Conservation (phyloP, 352 stramenopile species). For the Globisporangium cystogenes region DNA sequence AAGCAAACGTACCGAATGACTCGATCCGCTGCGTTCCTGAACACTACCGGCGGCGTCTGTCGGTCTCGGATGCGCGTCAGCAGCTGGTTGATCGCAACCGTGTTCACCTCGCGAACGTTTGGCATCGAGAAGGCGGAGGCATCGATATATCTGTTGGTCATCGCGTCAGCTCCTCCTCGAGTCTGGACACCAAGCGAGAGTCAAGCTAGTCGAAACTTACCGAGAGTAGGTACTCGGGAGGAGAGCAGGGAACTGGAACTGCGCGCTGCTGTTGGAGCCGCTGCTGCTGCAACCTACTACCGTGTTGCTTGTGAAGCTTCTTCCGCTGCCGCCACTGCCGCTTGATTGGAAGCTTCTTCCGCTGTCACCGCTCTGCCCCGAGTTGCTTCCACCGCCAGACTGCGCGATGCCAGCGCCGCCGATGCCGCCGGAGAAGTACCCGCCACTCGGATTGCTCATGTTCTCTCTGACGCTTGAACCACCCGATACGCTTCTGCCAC, state of each 20-base stretch:
- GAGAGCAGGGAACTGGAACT: neutral
- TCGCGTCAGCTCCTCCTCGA: neutral
- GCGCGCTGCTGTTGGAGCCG: neutral
- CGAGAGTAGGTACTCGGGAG: neutral
- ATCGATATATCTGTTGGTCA: neutral
- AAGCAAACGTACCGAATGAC: constrained; percentile 1
- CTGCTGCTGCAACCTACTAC: neutral
- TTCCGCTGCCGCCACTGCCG: neutral
- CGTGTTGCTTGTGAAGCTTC: neutral
- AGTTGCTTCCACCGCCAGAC: neutral
- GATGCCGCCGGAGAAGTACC: neutral
- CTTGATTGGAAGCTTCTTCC: neutral
- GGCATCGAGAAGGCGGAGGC: neutral
- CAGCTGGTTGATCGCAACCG: neutral
- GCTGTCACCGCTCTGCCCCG: neutral
- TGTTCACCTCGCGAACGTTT: constrained; percentile 5
- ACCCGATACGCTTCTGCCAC: too few relatives aligned
- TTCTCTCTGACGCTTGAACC: neutral
- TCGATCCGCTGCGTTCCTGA: constrained; percentile 6
- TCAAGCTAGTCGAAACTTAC: neutral
- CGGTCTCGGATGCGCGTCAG: constrained; percentile 8
- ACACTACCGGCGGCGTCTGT: constrained; percentile 4
- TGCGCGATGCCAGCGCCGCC: neutral
- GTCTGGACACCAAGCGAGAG: neutral
- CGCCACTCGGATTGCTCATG: neutral